Evolutionary conservation across 495 filamentous ascomycete species (phyloP).

Genomic region (Peziza echinospora): DNA sequence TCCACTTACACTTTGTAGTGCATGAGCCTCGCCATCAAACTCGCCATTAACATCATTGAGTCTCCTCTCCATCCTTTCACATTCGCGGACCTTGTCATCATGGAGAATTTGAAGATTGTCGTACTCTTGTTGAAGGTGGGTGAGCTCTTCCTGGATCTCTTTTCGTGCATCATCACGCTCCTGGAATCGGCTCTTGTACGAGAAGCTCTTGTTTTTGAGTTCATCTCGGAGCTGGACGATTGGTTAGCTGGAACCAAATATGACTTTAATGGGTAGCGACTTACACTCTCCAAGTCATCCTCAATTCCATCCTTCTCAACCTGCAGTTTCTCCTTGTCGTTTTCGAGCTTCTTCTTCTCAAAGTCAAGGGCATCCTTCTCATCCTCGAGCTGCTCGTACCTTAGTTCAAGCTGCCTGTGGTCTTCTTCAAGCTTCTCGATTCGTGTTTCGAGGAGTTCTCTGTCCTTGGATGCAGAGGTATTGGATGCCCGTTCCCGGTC

Average conservation of each 20-base stretch:
- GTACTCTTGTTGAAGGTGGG: constrained; percentile 36
- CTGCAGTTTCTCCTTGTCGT: constrained; percentile 19
- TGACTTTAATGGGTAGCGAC: neutral
- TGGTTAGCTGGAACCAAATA: neutral
- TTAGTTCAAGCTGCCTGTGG: neutral
- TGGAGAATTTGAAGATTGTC: constrained; percentile 28
- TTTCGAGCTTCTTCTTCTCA: constrained; percentile 20
- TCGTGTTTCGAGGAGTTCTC: neutral
- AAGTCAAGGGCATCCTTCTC: constrained; percentile 11
- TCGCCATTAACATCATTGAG: constrained; percentile 16
- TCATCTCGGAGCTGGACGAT: constrained; percentile 45
- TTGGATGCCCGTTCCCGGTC: neutral
- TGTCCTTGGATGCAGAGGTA: neutral
- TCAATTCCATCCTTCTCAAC: constrained; percentile 12
- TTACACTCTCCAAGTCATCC: constrained; percentile 10
- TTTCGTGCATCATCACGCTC: constrained; percentile 51
- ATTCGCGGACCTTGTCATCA: constrained; percentile 27
- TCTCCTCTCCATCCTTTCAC: constrained; percentile 26
- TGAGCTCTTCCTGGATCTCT: constrained; percentile 42
- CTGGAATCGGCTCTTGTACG: constrained; percentile 49
- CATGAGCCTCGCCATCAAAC: constrained; percentile 15
- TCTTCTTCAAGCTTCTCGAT: constrained; percentile 6
- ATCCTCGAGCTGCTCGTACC: neutral
- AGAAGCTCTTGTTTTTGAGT: constrained; percentile 57
- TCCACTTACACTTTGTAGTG: constrained; percentile 1